These are phyloP conservation scores for Colletotrichum truncatum DNA, from an alignment of 2,329 filamentous ascomycete species.

Conservation along the genomic window DNA sequence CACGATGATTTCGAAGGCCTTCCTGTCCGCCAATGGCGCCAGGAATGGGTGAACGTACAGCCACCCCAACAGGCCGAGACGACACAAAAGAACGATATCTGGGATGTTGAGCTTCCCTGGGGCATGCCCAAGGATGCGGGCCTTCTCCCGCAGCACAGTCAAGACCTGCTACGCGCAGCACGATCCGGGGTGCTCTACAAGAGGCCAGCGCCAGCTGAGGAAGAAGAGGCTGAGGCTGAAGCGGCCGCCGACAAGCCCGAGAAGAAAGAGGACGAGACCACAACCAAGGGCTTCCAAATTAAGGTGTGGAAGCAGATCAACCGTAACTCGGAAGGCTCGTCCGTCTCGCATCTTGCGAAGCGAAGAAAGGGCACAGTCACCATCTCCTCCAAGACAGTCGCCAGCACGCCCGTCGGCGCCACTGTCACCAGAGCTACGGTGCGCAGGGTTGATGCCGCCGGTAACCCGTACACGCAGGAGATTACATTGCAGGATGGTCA, in stretches of 20 bases:
- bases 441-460: conserved; percentile 78
- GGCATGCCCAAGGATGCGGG: conserved; percentile 88
- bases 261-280: conserved; percentile 71
- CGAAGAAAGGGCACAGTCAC: conserved; percentile 69
- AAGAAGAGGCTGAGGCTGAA: conserved; percentile 65
- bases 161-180: conserved; percentile 83
- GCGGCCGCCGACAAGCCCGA: conserved; percentile 60
- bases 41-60: conserved; percentile 73
- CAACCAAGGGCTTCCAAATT: conserved; percentile 61
- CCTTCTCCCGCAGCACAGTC: conserved; percentile 80
- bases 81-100: conserved; percentile 70
- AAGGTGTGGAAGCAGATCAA: conserved; percentile 71
- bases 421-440: conserved; percentile 83
- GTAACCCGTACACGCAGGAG: conserved; percentile 86
- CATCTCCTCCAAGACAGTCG: conserved; percentile 60
- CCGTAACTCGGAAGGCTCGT: conserved; percentile 63
- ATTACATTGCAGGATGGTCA: conserved; percentile 84
- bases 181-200: conserved; percentile 82
- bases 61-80: conserved; percentile 73
- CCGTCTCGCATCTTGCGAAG: conserved; percentile 67
- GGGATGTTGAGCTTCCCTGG: conserved; percentile 78
- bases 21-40: conserved; percentile 90
- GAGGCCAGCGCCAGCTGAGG: conserved; percentile 69
- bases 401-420: conserved; percentile 54
- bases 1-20: conserved; percentile 76